Base-by-base conservation (phyloP, 805 yeast genomes). In the Wickerhamomyces ciferrii region DNA sequence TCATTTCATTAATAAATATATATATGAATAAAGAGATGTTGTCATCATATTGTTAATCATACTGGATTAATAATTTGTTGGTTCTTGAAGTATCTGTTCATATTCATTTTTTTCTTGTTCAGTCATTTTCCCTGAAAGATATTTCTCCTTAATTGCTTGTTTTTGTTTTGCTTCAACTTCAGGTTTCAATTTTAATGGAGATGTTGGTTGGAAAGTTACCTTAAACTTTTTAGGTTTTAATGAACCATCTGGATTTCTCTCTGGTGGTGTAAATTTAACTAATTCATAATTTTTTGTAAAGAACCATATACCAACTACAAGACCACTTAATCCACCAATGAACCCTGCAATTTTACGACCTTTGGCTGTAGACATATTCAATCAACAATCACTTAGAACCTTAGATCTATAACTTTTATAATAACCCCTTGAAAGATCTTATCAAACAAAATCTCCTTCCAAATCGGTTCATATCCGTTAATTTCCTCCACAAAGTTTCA, bases 201-300 rank as follows among this genome's bases (percentile, higher is more conserved):
- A 63, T 43, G 67, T 65, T 35, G 67, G 68, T 24, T 64, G 58
- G 43, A 68, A 65, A 14, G 58, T 54, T 13, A 74, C 61, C 37
- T 50, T 65, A 44, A 72, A 59, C 8, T 70, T 66, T 35, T 53
- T 52, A 37, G 58, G 64, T 38, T 68, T 67, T 52, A 70, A 66
- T 14, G 71, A 65, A 0, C 72, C 71, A 39, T 70, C 58, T 40
- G 63, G 65, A 43, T 70, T 70, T 40, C 59, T 62, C 43, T 63
- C 63, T 1, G 74, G 67, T 23, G 76, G 75, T 14, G 64, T 53
- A 45, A 62, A 66, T 52, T 72, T 72, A 38, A 74, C 54, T 44
- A 72, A 51, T 43, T 70, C 61, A 44, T 60, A 67, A 43, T 36
- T 31, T 20, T 21, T 21, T 5, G 20, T 20, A 18, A 38, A n/a